phyloP scores from a whole-genome alignment of 805 yeast species.

The Wickerhamiella vanderwaltii region DNA sequence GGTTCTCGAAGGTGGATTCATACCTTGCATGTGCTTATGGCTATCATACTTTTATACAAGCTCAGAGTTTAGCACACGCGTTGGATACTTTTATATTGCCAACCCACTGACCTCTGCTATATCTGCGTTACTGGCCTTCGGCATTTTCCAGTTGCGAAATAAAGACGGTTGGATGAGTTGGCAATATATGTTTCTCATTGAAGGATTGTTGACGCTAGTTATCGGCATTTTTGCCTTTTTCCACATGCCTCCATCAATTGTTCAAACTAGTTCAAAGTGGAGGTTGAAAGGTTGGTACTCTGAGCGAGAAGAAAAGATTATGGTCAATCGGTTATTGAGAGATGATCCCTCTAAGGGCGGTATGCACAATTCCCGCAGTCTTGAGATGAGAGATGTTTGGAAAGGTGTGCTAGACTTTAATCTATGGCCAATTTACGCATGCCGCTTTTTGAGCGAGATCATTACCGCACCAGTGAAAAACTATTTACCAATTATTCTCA shows the following conservation, averaged over 20 bases:
- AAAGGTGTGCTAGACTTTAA: constrained; percentile 38
- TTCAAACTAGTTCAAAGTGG: constrained; percentile 39
- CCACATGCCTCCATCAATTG: constrained; percentile 45
- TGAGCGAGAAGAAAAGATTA: constrained; percentile 43
- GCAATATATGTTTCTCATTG: constrained; percentile 56
- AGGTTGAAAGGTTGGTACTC: constrained; percentile 43
- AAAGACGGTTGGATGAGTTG: constrained; percentile 39
- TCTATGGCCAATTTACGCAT: constrained; percentile 43
- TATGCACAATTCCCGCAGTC: constrained; percentile 49
- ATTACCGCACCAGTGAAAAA: constrained; percentile 29
- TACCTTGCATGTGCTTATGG: constrained; percentile 32
- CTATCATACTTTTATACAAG: constrained; percentile 33
- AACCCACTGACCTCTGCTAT: constrained; percentile 32
- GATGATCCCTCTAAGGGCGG: constrained; percentile 57
- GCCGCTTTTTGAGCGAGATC: constrained; percentile 36
- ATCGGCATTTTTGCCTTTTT: constrained; percentile 40
- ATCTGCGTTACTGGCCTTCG: constrained; percentile 32
- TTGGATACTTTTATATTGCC: constrained; percentile 39
- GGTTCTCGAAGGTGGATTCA: constrained; percentile 40
- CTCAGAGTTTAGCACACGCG: constrained; percentile 44
- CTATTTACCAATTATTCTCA: constrained; percentile 41
- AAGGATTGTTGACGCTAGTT: constrained; percentile 43
- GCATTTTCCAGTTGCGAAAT: constrained; percentile 39
- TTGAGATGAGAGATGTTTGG: constrained; percentile 33
- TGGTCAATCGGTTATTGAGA: constrained; percentile 46